Evolutionary conservation across 2,329 filamentous ascomycete species (phyloP).

Genomic region (Apiospora phragmitis): DNA sequence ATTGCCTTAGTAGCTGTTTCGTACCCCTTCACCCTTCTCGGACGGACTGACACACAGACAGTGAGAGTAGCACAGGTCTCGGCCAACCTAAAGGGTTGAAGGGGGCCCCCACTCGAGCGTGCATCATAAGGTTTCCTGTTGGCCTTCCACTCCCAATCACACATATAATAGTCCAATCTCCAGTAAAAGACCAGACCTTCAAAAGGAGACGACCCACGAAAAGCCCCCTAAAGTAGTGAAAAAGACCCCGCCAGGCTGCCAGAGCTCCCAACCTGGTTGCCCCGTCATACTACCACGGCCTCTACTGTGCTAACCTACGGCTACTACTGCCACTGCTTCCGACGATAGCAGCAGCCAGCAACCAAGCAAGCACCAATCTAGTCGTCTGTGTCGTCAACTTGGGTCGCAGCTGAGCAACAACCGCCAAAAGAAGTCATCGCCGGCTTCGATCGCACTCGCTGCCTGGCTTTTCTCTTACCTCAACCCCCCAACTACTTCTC

Average conservation of each 20-base stretch:
- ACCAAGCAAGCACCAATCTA: not conserved
- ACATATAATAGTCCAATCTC: not conserved
- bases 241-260: constrained; percentile 5
- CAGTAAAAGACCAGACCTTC: not conserved
- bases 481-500: not conserved
- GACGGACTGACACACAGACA: not conserved
- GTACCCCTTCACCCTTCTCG: not conserved
- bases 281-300: constrained; percentile 1
- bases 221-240: constrained; percentile 5
- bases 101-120: not conserved
- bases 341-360: not conserved
- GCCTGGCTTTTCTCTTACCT: not conserved
- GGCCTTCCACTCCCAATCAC: not conserved
- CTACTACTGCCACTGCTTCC: not conserved
- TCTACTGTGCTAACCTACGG: not conserved
- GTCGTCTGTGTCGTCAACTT: not conserved
- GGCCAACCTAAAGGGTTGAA: constrained; percentile 6
- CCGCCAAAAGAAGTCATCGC: constrained; percentile 4
- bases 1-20: not conserved
- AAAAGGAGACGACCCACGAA: constrained; percentile 7
- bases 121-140: constrained; percentile 2
- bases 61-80: not conserved
- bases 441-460: not conserved
- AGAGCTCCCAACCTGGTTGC: constrained; percentile 4
- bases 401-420: constrained; percentile 11